Evolutionary conservation across 257 asterid genomes (phyloP).

Genomic region (Solanum bulbocastanum): DNA sequence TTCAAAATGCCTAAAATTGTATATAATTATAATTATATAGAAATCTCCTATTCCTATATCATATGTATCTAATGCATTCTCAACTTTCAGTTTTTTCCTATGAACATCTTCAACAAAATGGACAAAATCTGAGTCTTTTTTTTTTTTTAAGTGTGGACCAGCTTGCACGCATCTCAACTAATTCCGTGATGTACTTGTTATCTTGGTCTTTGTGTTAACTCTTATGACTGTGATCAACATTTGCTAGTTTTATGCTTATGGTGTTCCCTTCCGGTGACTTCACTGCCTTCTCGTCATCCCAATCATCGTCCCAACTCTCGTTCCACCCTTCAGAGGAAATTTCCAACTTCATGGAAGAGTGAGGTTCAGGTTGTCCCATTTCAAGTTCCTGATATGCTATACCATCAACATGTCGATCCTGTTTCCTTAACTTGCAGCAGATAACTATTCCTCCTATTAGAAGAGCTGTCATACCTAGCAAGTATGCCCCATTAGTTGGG

Average conservation of each 20-base stretch:
- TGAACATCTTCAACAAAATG: neutral
- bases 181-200: neutral
- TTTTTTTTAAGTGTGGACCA: neutral
- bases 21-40: neutral
- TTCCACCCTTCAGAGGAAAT: slow-evolving; percentile 33
- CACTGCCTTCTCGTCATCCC: slow-evolving; percentile 47
- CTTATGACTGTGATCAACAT: neutral
- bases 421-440: slow-evolving; percentile 29
- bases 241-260: neutral
- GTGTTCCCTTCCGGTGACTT: slow-evolving; percentile 2
- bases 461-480: slow-evolving; percentile 29
- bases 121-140: neutral
- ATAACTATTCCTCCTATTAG: slow-evolving; percentile 23
- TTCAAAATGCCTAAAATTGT: neutral
- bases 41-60: neutral
- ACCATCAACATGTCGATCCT: slow-evolving; percentile 27
- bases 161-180: neutral
- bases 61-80: neutral
- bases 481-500: slow-evolving; percentile 31
- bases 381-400: slow-evolving; percentile 52
- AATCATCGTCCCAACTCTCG: slow-evolving; percentile 52
- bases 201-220: neutral
- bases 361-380: slow-evolving; percentile 31
- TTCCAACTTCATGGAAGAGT: slow-evolving; percentile 16
- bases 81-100: neutral